These are phyloP conservation scores for Colletotrichum sp. DNA, from an alignment of 2,329 filamentous ascomycete species.

Conservation along the genomic window DNA sequence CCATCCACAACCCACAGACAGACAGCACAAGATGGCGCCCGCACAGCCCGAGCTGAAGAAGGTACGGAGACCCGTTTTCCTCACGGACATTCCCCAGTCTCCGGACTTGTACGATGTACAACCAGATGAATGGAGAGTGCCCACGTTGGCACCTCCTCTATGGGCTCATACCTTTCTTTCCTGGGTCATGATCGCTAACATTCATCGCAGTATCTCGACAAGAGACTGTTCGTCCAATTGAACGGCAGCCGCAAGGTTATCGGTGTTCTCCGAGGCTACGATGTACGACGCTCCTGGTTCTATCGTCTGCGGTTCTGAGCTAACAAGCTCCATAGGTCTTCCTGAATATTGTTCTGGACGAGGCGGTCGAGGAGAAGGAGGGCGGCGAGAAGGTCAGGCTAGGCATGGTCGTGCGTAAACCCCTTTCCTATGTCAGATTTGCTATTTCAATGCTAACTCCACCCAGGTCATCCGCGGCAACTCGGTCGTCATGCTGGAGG, in stretches of 20 bases:
- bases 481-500: conserved; percentile 97
- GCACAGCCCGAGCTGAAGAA: conserved; percentile 99
- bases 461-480: conserved; percentile 90
- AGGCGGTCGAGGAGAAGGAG: conserved; percentile 92
- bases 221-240: conserved; percentile 95
- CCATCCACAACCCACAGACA: background rate
- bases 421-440: background rate
- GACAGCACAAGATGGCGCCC: conserved; percentile 89
- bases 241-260: conserved; percentile 98
- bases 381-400: conserved; percentile 88
- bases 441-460: conserved; percentile 26
- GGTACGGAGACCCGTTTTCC: conserved; percentile 54
- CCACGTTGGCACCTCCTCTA: background rate
- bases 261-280: conserved; percentile 91
- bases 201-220: conserved; percentile 86
- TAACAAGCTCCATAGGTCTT: conserved; percentile 74
- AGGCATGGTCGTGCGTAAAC: conserved; percentile 82
- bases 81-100: conserved; percentile 14
- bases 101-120: conserved; percentile 15
- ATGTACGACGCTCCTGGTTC: conserved; percentile 64
- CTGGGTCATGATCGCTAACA: background rate
- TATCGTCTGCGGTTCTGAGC: background rate
- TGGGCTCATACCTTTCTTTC: background rate
- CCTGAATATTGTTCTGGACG: conserved; percentile 96
- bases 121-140: background rate